Evolutionary conservation across 1,284 basidiomycete species (phyloP).

Genomic region (Trametes polyzona): DNA sequence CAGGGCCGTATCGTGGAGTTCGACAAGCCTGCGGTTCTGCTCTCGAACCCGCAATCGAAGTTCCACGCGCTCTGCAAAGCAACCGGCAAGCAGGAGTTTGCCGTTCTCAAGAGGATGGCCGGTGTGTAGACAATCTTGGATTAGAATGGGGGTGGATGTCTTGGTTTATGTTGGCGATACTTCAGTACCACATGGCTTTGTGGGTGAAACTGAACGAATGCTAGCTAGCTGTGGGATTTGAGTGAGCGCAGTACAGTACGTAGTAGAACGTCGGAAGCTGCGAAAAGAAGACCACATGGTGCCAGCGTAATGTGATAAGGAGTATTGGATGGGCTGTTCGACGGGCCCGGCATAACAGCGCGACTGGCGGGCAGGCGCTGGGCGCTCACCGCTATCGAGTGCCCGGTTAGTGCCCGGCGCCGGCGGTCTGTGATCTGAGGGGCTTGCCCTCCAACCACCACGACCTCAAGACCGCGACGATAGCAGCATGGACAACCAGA

Average conservation of each 20-base stretch:
- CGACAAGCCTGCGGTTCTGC: slow-evolving; percentile 72
- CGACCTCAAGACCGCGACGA: neutral
- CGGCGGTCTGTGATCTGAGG: neutral
- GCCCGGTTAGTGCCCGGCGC: too few relatives aligned
- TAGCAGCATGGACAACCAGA: slow-evolving; percentile 1
- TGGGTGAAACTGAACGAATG: too few relatives aligned
- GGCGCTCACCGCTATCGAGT: neutral
- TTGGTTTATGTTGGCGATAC: neutral
- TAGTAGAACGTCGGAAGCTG: too few relatives aligned
- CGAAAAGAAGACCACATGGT: too few relatives aligned
- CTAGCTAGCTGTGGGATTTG: neutral
- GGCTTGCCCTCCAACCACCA: slow-evolving; percentile 1
- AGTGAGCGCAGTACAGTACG: too few relatives aligned
- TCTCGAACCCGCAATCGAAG: slow-evolving; percentile 66
- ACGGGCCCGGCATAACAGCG: too few relatives aligned
- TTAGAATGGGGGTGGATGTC: neutral
- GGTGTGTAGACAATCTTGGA: slow-evolving; percentile 41
- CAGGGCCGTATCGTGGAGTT: slow-evolving; percentile 85
- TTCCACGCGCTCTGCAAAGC: slow-evolving; percentile 85
- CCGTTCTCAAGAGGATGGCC: slow-evolving; percentile 70
- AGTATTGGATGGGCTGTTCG: too few relatives aligned
- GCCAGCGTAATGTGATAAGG: too few relatives aligned
- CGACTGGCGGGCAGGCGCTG: neutral
- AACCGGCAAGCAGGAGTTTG: slow-evolving; percentile 81
- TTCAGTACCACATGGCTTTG: too few relatives aligned